These are phyloP conservation scores for Ophidiomyces ophidiicola DNA, from an alignment of 2,329 filamentous ascomycete species.

Conservation along the genomic window DNA sequence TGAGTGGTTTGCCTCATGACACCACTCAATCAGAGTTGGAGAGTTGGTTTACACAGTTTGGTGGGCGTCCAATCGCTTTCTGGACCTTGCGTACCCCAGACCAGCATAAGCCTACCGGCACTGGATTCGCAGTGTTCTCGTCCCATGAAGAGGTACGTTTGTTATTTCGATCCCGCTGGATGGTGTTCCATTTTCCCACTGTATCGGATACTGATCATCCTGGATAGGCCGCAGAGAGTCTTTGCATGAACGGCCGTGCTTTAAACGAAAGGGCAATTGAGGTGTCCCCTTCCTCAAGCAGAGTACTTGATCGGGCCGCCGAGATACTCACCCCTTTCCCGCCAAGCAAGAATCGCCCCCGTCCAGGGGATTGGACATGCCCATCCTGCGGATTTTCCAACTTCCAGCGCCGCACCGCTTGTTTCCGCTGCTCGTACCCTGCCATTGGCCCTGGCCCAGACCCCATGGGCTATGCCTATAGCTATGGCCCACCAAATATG, in stretches of 20 bases:
- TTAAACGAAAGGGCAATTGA: slow-evolving; percentile 98
- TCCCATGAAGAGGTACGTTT: slow-evolving; percentile 89
- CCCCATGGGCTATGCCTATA: slow-evolving; percentile 54
- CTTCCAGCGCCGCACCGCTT: slow-evolving; percentile 95
- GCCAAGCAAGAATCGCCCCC: slow-evolving; percentile 93
- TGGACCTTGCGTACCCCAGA: slow-evolving; percentile 97
- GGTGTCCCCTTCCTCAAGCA: slow-evolving; percentile 92
- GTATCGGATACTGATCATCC: slow-evolving; percentile 5
- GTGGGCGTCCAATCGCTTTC: slow-evolving; percentile 93
- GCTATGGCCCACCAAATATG: slow-evolving; percentile 58
- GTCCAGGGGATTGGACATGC: slow-evolving; percentile 97
- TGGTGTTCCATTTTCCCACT: slow-evolving; percentile 11
- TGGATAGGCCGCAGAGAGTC: slow-evolving; percentile 75
- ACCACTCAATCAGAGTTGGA: slow-evolving; percentile 97
- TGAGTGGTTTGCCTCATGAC: slow-evolving; percentile 93
- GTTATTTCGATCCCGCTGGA: slow-evolving; percentile 4
- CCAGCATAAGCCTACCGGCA: slow-evolving; percentile 98
- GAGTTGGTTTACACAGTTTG: slow-evolving; percentile 99
- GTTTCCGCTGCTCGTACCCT: slow-evolving; percentile 98
- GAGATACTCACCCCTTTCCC: slow-evolving; percentile 96
- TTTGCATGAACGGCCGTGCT: slow-evolving; percentile 98
- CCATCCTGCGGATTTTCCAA: slow-evolving; percentile 98
- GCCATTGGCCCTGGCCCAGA: slow-evolving; percentile 72
- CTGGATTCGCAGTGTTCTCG: slow-evolving; percentile 95
- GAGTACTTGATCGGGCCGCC: slow-evolving; percentile 86